Evolutionary conservation across 208 protist genomes (phyloP), one percentile per base, ranked within the genome.

Genomic region (Wallacemonas sp.): DNA sequence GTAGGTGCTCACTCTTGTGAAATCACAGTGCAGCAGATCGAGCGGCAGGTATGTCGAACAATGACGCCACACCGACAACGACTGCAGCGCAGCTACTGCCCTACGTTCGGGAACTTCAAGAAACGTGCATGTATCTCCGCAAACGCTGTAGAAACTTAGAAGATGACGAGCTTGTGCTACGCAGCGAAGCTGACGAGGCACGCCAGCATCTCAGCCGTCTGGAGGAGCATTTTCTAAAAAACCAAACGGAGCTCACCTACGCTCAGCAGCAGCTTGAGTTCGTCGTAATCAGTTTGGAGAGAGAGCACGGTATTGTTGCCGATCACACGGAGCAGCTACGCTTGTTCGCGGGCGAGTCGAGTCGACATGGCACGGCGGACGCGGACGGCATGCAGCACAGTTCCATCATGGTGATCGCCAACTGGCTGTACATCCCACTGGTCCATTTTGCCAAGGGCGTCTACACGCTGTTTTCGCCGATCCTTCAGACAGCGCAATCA

Each of bases 301-400:
- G 74, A 1, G 81, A 92, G 62, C 85, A 81, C 61, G 87, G 87
- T 36, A 87, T 93, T 44, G 81, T 95, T 1, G 75, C 90, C 8
- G 86, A 92, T 55, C 90, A 95, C 73, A 93, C 84, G 4, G 90
- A 95, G 68, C 86, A 93, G 72, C 77, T 95, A 29, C 84, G 87
- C 12, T 75, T 93, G 31, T 93, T 93, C 57, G 90, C 79, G 14
- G 79, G 76, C n/a, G 87, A 93, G 64, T 83, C 83, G 1, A 80
- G 63, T n/a, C 76, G 72, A 42, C 80, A 76, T 20, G 70, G 77
- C 50, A 65, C 68, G 2, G 36, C 32, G 1, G 59, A 57, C 14
- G 26, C 42, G 26, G 38, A 50, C 4, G 46, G 25, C 26, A 49
- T 66, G 29, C 61, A 76, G 41, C 67, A 76, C 55, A 81, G 76